phyloP scores from a whole-genome alignment of 2,329 filamentous ascomycete species.

The Fusarium coffeatum region DNA sequence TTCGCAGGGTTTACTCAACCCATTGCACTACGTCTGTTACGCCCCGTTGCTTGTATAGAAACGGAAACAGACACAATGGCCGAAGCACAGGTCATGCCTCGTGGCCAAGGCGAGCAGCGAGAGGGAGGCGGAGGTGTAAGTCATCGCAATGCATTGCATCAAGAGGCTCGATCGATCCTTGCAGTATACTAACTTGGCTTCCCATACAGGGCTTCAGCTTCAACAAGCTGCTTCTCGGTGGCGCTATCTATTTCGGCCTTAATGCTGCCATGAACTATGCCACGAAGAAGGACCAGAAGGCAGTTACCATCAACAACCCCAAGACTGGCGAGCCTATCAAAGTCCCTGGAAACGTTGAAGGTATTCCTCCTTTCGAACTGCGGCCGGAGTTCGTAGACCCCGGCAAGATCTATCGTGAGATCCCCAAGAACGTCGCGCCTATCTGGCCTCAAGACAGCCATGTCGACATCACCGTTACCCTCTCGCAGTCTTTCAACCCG shows the following conservation, averaged over 20 bases:
- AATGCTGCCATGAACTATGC: constrained; percentile 69
- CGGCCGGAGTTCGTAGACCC: constrained; percentile 65
- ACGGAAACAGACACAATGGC: constrained; percentile 41
- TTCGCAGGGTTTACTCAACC: constrained; percentile 3
- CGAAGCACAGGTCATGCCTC: constrained; percentile 43
- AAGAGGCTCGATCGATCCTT: not conserved
- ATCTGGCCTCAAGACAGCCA: constrained; percentile 86
- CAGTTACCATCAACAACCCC: constrained; percentile 62
- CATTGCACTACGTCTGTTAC: constrained; percentile 5
- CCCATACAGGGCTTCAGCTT: constrained; percentile 52
- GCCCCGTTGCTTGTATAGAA: constrained; percentile 2
- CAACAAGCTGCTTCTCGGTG: constrained; percentile 63
- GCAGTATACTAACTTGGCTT: constrained; percentile 22
- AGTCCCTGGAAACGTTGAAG: constrained; percentile 64
- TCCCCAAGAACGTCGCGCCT: constrained; percentile 80
- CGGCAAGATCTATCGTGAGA: constrained; percentile 70
- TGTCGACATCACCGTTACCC: constrained; percentile 86
- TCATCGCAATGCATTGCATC: constrained; percentile 25
- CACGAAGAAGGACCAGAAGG: constrained; percentile 60
- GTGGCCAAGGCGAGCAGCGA: constrained; percentile 41
- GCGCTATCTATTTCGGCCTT: constrained; percentile 68
- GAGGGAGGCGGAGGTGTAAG: constrained; percentile 46
- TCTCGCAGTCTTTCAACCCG: constrained; percentile 79
- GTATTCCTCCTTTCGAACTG: constrained; percentile 72
- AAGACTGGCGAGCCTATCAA: constrained; percentile 62